Percentiles rank a stretch among this genome's conserved stretches.
Evolutionary conservation across 2,329 filamentous ascomycete species (phyloP).

Genomic region (Claviceps fusiformis): DNA sequence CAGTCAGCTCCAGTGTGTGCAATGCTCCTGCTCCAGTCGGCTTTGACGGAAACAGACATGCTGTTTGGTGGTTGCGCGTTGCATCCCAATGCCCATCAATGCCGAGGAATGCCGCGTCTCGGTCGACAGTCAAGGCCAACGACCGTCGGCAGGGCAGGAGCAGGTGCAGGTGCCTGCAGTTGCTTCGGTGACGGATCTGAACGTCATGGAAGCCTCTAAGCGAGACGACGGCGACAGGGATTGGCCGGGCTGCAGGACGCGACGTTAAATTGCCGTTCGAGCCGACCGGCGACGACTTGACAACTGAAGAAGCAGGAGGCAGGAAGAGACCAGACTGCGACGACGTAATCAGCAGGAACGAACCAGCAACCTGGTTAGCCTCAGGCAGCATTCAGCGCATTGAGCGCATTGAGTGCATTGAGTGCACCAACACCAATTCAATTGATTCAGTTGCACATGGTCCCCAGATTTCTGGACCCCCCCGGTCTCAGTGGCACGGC

Average conservation of each 20-base stretch:
- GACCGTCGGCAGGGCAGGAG: too few species aligned
- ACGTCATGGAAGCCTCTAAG: background rate
- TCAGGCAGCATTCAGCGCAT: too few species aligned
- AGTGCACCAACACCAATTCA: background rate
- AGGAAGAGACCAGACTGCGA: background rate
- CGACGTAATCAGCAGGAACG: background rate
- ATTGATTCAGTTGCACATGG: background rate
- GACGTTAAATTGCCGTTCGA: background rate
- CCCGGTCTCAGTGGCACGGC: background rate
- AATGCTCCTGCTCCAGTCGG: too few species aligned
- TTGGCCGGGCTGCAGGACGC: background rate
- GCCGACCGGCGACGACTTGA: too few species aligned
- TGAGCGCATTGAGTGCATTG: background rate
- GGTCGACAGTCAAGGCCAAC: too few species aligned
- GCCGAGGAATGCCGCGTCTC: background rate
- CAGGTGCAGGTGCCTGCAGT: background rate
- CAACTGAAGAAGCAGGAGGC: background rate
- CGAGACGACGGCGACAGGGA: background rate
- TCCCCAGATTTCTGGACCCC: conserved; percentile 1
- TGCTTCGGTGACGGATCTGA: background rate
- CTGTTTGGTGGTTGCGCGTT: background rate
- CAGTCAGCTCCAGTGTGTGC: too few species aligned
- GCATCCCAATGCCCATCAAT: background rate
- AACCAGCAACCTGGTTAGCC: background rate
- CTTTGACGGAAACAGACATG: background rate